Percentiles rank a stretch among this genome's conserved stretches.
These are phyloP conservation scores for Diaporthe vexans DNA, from an alignment of 2,329 filamentous ascomycete genomes.

Conservation along the genomic window DNA sequence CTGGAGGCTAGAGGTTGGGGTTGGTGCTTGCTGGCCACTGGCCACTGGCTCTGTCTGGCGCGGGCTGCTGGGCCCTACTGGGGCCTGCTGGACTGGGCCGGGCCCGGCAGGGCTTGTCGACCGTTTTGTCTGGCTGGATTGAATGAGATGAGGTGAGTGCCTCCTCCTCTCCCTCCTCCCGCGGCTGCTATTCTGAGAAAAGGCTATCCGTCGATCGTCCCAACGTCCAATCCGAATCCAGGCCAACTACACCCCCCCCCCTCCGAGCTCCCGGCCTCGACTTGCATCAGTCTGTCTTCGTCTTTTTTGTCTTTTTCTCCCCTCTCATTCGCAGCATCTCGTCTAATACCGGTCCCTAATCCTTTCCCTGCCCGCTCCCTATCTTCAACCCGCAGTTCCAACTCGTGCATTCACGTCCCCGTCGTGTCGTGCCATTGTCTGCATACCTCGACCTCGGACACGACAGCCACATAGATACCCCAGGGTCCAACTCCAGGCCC, in stretches of 20 bases:
- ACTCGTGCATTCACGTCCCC: constrained; percentile 10
- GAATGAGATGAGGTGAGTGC: not conserved
- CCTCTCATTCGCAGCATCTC: not conserved
- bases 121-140: constrained; percentile 14
- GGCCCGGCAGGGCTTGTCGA: constrained; percentile 21
- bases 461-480: not conserved
- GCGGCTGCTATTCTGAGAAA: constrained; percentile 25
- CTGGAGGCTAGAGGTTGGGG: not conserved
- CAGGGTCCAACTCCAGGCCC: not conserved
- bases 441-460: constrained; percentile 1
- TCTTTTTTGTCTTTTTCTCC: not conserved
- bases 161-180: constrained; percentile 5
- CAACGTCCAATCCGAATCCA: constrained; percentile 25
- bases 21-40: not conserved
- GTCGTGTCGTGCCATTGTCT: constrained; percentile 5
- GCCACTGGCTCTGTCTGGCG: not conserved
- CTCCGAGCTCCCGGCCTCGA: constrained; percentile 19
- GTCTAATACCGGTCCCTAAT: not conserved
- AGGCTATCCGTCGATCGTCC: constrained; percentile 30
- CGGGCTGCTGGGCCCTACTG: not conserved
- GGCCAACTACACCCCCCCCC: not conserved
- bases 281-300: not conserved
- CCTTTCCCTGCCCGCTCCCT: not conserved
- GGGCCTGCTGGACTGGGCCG: not conserved
- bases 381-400: not conserved